A percentile compares a stretch with the other conserved stretches of the same genome.
Evolutionary conservation across 257 asterid species (phyloP).

Genomic region (Datura wrightii): DNA sequence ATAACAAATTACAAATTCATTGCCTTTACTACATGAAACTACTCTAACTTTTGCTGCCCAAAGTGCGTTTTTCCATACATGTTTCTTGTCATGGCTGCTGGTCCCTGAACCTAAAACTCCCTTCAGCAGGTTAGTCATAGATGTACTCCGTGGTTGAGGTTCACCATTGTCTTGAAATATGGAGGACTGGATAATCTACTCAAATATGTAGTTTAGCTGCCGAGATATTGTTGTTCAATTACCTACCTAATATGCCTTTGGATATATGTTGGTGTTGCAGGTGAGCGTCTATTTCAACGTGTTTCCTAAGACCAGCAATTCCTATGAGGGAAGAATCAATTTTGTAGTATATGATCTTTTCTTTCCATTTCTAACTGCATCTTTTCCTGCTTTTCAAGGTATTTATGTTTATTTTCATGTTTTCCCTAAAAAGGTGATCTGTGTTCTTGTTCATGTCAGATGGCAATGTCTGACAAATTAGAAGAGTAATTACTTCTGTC

Average conservation of each 20-base stretch:
- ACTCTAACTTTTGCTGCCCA: background rate
- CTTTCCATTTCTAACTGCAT: conserved; percentile 5
- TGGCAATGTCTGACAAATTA: background rate
- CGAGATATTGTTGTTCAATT: background rate
- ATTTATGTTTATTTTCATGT: conserved; percentile 2
- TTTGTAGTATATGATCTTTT: background rate
- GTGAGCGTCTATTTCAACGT: background rate
- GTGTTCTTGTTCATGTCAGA: background rate
- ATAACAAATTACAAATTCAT: background rate
- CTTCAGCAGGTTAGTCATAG: background rate
- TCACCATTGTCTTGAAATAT: background rate
- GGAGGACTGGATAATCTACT: conserved; percentile 7
- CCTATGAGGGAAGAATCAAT: background rate
- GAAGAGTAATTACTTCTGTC: background rate
- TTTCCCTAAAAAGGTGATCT: background rate
- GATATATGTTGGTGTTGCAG: background rate
- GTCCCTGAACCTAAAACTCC: background rate
- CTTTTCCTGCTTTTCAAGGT: conserved; percentile 4
- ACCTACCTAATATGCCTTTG: background rate
- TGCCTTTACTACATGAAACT: background rate
- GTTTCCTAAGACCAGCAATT: background rate
- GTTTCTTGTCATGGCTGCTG: background rate
- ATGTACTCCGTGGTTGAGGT: background rate
- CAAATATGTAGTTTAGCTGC: background rate
- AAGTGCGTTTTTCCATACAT: background rate